Conservation (phyloP, 331 rosid species). For the Stylosanthes scabra region DNA sequence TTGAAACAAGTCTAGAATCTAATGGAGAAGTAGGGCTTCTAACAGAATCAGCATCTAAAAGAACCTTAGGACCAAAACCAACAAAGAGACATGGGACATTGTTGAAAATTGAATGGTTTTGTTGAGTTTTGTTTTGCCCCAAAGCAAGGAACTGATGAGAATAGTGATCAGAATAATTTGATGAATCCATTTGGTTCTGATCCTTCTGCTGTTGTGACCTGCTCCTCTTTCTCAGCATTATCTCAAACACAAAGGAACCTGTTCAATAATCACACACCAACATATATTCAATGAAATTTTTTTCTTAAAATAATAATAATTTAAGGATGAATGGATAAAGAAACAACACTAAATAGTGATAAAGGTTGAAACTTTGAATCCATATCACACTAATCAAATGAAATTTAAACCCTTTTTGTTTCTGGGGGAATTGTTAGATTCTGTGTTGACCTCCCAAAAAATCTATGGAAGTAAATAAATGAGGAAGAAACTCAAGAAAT, state of each 20-base stretch:
- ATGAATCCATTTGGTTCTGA: slow-evolving; percentile 64
- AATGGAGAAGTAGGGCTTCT: slow-evolving; percentile 94
- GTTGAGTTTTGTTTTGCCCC: slow-evolving; percentile 48
- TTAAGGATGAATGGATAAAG: not conserved
- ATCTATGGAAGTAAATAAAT: not conserved
- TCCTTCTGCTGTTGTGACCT: slow-evolving; percentile 68
- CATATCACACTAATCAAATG: slow-evolving; percentile 34
- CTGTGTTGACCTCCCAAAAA: slow-evolving; percentile 20
- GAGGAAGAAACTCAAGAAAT: slow-evolving; percentile 32
- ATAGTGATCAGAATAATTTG: slow-evolving; percentile 48
- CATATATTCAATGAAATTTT: slow-evolving; percentile 24
- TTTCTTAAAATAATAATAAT: not conserved
- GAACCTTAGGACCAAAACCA: slow-evolving; percentile 67
- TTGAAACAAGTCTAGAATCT: slow-evolving; percentile 70
- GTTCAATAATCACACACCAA: slow-evolving; percentile 30
- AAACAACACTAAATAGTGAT: not conserved
- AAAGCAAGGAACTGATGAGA: slow-evolving; percentile 49
- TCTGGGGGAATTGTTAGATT: slow-evolving; percentile 26
- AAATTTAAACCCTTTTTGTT: not conserved
- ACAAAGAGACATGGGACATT: slow-evolving; percentile 75
- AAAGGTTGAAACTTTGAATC: slow-evolving; percentile 35
- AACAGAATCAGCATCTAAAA: slow-evolving; percentile 75
- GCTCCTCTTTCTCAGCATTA: slow-evolving; percentile 84
- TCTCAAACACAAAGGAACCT: slow-evolving; percentile 55
- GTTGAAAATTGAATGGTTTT: slow-evolving; percentile 65